Conservation (phyloP, 495 filamentous ascomycete genomes). For the Tuber borchii region DNA sequence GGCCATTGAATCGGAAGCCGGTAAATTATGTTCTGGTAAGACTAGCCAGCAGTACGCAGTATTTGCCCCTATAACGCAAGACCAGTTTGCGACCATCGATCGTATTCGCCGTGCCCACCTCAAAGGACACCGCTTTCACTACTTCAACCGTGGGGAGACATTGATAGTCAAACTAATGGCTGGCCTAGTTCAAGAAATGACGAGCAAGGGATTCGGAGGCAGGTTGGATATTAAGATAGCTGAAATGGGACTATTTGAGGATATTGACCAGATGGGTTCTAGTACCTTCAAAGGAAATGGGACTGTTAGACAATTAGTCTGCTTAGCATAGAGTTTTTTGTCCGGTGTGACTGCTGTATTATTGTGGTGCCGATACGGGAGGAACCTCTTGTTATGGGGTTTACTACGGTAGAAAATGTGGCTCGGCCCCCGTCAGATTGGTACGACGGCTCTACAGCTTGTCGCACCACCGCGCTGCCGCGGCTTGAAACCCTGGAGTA, state of each 20-base stretch:
- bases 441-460: not conserved
- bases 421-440: not conserved
- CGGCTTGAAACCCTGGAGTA: not conserved
- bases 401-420: not conserved
- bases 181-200: not conserved
- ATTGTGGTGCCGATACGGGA: too few species aligned
- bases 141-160: not conserved
- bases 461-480: not conserved
- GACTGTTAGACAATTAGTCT: too few species aligned
- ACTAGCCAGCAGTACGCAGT: not conserved
- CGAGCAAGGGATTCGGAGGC: slow-evolving; percentile 3
- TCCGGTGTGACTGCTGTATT: too few species aligned
- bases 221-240: not conserved
- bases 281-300: slow-evolving; percentile 3
- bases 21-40: too few species aligned
- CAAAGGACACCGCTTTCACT: slow-evolving; percentile 2
- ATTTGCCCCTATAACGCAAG: not conserved
- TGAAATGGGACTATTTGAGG: not conserved
- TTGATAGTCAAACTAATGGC: slow-evolving; percentile 12
- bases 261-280: not conserved
- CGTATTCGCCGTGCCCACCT: not conserved
- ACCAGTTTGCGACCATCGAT: not conserved
- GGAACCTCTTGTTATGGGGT: not conserved
- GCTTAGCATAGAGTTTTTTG: too few species aligned
- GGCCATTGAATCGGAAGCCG: too few species aligned